Conservation (phyloP, 495 filamentous ascomycete species). For the Penicillium roqueforti region DNA sequence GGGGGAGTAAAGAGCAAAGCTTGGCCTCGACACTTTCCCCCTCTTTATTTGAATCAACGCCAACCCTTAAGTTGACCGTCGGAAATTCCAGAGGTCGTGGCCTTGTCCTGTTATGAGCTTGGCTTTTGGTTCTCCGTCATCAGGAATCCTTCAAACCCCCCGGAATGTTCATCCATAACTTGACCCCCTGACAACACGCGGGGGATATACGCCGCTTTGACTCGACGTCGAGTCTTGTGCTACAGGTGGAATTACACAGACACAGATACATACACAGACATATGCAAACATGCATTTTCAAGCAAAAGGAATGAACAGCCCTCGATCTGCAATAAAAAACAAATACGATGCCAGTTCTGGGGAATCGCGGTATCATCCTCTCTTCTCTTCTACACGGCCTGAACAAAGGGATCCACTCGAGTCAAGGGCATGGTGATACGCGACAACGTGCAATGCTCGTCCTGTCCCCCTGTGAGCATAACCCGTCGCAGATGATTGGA, state of each 20-base stretch:
- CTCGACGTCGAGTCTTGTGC: background rate
- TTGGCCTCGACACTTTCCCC: background rate
- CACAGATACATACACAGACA: too few species aligned
- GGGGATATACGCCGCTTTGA: background rate
- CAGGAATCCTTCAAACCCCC: conserved; percentile 13
- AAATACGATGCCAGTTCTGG: background rate
- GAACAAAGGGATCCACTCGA: background rate
- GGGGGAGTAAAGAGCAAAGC: conserved; percentile 1
- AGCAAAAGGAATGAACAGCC: background rate
- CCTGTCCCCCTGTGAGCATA: background rate
- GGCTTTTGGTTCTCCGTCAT: conserved; percentile 13
- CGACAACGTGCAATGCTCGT: background rate
- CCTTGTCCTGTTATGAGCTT: background rate
- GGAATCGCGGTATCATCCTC: background rate
- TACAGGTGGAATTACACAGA: background rate
- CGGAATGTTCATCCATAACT: conserved; percentile 26
- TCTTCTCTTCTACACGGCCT: too few species aligned
- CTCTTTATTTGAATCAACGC: background rate
- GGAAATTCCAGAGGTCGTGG: background rate
- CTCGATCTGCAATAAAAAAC: too few species aligned
- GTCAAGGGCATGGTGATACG: conserved; percentile 2
- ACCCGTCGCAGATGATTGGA: conserved; percentile 14
- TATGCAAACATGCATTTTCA: background rate
- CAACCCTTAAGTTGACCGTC: background rate
- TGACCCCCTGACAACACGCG: conserved; percentile 14